Evolutionary conservation across 1,284 basidiomycete species (phyloP).

Genomic region (Boletus holoroseus): DNA sequence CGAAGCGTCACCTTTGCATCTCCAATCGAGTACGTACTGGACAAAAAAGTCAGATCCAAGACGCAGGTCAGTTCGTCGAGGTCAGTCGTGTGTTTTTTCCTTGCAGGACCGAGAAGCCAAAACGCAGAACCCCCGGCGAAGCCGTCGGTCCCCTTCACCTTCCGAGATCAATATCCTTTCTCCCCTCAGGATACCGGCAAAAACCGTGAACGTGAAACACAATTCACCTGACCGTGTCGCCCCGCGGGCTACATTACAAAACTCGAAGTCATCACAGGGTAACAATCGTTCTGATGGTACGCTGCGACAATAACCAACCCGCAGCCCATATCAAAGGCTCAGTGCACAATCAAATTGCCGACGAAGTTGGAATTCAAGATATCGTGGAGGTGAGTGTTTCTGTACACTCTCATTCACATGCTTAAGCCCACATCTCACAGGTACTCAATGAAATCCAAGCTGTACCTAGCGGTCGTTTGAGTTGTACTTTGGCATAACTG

Average conservation of each 20-base stretch:
- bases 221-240: conserved; percentile 1
- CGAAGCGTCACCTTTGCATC: conserved; percentile 32
- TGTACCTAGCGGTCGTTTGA: conserved; percentile 29
- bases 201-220: neutral
- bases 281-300: conserved; percentile 2
- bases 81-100: conserved; percentile 1
- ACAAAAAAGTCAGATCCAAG: conserved; percentile 1
- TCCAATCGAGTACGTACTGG: conserved; percentile 20
- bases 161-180: conserved; percentile 14
- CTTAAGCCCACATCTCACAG: conserved; percentile 10
- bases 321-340: neutral
- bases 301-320: neutral
- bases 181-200: conserved; percentile 15
- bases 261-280: conserved; percentile 8
- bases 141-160: neutral
- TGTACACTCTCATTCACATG: neutral
- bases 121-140: neutral
- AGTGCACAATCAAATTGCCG: neutral
- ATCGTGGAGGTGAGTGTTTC: conserved; percentile 26
- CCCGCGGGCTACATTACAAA: conserved; percentile 1
- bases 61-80: conserved; percentile 4
- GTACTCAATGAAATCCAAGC: conserved; percentile 32
- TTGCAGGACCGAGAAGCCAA: neutral
- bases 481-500: conserved; percentile 6
- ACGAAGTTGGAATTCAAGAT: conserved; percentile 25